Base-by-base conservation (phyloP, 345 rosid species). In the Arabidopsis suecica region DNA sequence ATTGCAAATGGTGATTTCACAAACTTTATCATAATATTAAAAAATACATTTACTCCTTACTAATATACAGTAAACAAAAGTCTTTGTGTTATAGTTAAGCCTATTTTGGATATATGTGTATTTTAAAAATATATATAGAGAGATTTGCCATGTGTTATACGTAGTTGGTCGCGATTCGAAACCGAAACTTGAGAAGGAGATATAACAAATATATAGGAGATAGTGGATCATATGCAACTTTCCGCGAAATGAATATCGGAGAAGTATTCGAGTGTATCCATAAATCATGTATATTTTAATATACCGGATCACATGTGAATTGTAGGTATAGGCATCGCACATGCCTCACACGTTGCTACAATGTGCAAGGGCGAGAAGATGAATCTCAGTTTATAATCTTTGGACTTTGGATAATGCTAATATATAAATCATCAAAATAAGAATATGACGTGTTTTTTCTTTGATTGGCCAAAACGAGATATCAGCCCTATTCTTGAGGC, bases 281-380 rank as follows among this genome's bases (percentile, higher is more conserved):
- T n/a, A 22, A 59, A n/a, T 40, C 32, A 65, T 10, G 18, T 50
- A 32, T 51, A 51, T 10, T n/a, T 42, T 22, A 1, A 33, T 34
- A 49, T 49, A 75, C 51, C 38, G 30, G 36, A 75, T 59, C 50
- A 67, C 79, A 33, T 75, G 73, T 67, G 60, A 32, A 28, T 75
- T 33, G 9, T 41, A 59, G 50, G 55, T 45, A 25, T 6, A 65
- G 33, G 48, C 72, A 66, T 36, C 41, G 11, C 79, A 76, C 79
- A 76, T 76, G 79, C 50, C 42, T 76, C 74, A 5, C 69, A 76
- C 69, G 67, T 68, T 61, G 75, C 49, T 14, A 44, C 79, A 61
- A 61, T 36, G 65, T 61, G 75, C 57, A 55, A 51, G 23, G 56
- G 14, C 16, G 58, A 48, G 75, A 76, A 36, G 75, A 61, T 69